Base-by-base conservation (phyloP, 768 basidiomycete species). In the Galerina sulciceps region DNA sequence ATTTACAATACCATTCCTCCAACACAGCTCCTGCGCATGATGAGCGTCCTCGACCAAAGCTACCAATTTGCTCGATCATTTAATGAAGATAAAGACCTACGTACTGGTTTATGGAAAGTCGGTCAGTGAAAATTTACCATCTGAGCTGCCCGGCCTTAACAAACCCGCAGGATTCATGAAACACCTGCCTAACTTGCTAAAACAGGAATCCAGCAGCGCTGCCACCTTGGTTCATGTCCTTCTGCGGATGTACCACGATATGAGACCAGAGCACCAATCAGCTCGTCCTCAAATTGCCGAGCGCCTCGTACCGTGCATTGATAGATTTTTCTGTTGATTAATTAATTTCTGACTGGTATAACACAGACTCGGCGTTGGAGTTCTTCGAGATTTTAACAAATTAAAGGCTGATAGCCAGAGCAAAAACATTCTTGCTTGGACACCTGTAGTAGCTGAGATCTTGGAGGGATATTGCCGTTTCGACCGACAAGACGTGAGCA, bases 31-130 rank as follows among this genome's bases (percentile, higher is more conserved):
- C 80, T 99, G 60, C 87, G 91, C 38, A 81, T 99, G 73, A 97
- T 98, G 93, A 90, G 91, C 37, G 93, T 96, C 17, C 82, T 99
- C 52, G 94, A 97, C 71, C 94, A 99, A 66, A 96, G 94, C 65
- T 99, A 99, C 77, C 93, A 94, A 69, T 99, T 99, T 67, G 97
- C 97, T 10, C 85, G 96, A 56, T 86, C 88, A 74, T 99, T 99
- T 80, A 99, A 99, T 69, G 97, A 97, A 50, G 95, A 99, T 73
- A 97, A 96, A 77, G 97, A 99, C 48, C 81, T 99, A 35, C 85
- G 97, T 13, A 98, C 94, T 45, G 95, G 93, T 4, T 78, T 99
- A 56, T 99, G 97, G 97, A 99, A 96, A 97, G 97, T 98, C 67
- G 96, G 96, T 94, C 61, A 75, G 96, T 13, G 34, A 20, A 20